Evolutionary conservation across 225 moss, liverwort and hornwort genomes (phyloP), one percentile per base, ranked within the genome.

Genomic region (Pseudoscleropodium purum): DNA sequence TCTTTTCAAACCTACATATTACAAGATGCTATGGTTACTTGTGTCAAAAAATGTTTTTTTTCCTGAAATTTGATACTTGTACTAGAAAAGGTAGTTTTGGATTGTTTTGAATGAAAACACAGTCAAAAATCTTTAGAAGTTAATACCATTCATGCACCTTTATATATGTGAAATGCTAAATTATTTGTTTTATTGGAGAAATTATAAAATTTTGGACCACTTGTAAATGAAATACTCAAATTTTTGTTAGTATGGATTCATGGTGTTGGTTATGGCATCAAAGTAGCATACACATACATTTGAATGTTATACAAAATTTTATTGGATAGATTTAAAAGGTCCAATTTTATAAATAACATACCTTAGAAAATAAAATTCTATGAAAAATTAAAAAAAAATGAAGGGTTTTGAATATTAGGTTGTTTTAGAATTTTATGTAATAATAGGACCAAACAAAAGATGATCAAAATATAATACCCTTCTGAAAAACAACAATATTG

Each of bases 231-330:
- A 73, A 43, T 1, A 13, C 5, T 73, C 0, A 72, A 0, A 72
- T 26, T 15, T 39, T 43, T 26, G 8, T 15, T 16, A 10, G 2
- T 27, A 45, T 30, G 2, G 18, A 1, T 18, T 43, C 2, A 41
- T 72, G 5, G 41, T 41, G 4, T 72, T 41, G 4, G 15, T 13
- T 72, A 41, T 41, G 15, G n/a, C 13, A 24, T 70, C 0, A 39
- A 0, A 24, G 13, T 0, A 70, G 2, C 6, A 39, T 13, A 7
- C 4, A 0, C 13, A 4, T 6, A 1, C 7, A 13, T n/a, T 70
- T 39, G 2, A 39, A 70, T 70, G 13, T 4, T 25, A 39, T 23
- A 33, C 2, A 10, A n/a, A 70, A 4, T 70, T 11, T 39, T 4
- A 24, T 1, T 39, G 13, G 4, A 39, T 24, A 13, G 1, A 1